Evolutionary conservation across 23 red algal species (phyloP).

Genomic region (Gracilariopsis chorda): DNA sequence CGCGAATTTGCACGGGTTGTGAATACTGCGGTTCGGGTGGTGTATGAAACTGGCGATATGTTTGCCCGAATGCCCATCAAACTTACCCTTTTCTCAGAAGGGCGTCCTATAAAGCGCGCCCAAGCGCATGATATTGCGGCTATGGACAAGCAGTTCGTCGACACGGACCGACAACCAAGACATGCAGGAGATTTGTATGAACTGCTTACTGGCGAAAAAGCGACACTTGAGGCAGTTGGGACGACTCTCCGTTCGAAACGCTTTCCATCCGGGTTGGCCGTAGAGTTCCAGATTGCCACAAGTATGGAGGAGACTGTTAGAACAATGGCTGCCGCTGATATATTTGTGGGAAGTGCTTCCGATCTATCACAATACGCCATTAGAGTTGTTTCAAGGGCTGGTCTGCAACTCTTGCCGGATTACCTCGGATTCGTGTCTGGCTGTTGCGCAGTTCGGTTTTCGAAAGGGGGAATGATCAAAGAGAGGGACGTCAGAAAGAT

Average conservation of each 20-base stretch:
- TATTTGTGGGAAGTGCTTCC: conserved; percentile 40
- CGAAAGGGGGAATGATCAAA: neutral
- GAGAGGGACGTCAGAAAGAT: neutral
- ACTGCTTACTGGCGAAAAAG: neutral
- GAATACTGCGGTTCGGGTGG: neutral
- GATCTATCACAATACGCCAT: conserved; percentile 21
- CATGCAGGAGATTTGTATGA: conserved; percentile 21
- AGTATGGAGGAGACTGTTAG: neutral
- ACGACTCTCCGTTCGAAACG: neutral
- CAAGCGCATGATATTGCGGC: neutral
- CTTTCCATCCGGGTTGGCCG: neutral
- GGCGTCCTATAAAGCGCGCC: neutral
- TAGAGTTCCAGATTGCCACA: conserved; percentile 18
- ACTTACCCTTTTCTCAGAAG: conserved; percentile 22
- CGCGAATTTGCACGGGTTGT: neutral
- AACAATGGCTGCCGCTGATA: conserved; percentile 28
- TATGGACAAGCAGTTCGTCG: conserved; percentile 34
- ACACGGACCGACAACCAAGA: neutral
- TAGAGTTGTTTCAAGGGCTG: conserved; percentile 16
- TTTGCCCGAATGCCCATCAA: conserved; percentile 23
- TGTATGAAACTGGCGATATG: neutral
- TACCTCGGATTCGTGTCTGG: neutral
- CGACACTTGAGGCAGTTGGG: neutral
- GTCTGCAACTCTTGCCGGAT: neutral
- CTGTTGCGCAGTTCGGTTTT: neutral